phyloP scores from a whole-genome alignment of 1,284 basidiomycete species.

The Amylostereum chailletii region DNA sequence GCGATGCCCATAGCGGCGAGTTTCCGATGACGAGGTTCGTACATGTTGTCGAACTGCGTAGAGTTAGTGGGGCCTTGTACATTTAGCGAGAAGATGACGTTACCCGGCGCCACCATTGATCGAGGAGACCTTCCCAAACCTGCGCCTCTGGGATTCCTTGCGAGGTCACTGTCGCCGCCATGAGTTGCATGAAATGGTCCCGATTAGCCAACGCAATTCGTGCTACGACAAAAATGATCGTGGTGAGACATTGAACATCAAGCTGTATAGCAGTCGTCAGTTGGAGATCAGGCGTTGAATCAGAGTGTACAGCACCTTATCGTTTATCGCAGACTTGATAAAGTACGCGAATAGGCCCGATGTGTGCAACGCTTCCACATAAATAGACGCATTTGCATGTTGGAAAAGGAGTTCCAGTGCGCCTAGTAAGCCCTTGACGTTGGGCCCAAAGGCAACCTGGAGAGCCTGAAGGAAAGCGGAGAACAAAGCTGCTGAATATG shows the following conservation, averaged over 20 bases:
- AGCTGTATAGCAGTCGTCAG: slow-evolving; percentile 26
- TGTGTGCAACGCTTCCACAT: slow-evolving; percentile 63
- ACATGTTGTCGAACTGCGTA: slow-evolving; percentile 76
- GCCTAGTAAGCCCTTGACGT: slow-evolving; percentile 50
- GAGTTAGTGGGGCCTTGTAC: slow-evolving; percentile 3
- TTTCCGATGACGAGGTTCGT: slow-evolving; percentile 68
- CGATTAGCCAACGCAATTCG: slow-evolving; percentile 58
- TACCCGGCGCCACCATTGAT: slow-evolving; percentile 77
- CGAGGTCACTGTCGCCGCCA: slow-evolving; percentile 46
- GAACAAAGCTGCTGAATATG: slow-evolving; percentile 45
- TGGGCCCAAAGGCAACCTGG: slow-evolving; percentile 37
- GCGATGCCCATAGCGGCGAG: slow-evolving; percentile 69
- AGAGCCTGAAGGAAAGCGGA: slow-evolving; percentile 42
- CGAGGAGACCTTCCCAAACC: slow-evolving; percentile 57
- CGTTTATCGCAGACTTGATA: slow-evolving; percentile 48
- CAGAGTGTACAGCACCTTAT: slow-evolving; percentile 37
- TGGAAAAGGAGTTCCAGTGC: slow-evolving; percentile 53
- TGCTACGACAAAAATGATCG: slow-evolving; percentile 61
- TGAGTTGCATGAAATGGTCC: slow-evolving; percentile 57
- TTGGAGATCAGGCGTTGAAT: neutral
- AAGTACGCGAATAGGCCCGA: slow-evolving; percentile 63
- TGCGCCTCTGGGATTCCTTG: slow-evolving; percentile 39
- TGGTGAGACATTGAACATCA: slow-evolving; percentile 46
- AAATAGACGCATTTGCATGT: slow-evolving; percentile 47
- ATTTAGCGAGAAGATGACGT: slow-evolving; percentile 11